These are phyloP conservation scores for Theobroma cacao DNA, from an alignment of 345 rosid species.

Conservation along the genomic window DNA sequence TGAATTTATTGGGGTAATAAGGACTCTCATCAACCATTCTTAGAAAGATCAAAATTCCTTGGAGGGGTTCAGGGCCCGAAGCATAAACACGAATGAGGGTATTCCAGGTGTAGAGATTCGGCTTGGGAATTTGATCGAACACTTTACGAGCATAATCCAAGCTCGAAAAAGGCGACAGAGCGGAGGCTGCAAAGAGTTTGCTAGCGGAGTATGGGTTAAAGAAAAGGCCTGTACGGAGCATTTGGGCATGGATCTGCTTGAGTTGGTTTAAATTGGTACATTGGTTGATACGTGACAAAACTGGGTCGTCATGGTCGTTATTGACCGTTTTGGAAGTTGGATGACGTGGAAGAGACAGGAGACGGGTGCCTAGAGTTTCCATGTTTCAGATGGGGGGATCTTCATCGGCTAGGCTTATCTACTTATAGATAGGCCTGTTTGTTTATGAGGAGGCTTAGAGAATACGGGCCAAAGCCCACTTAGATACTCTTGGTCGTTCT, in stretches of 20 bases:
- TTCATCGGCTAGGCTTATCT: neutral
- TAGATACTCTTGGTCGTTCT: neutral
- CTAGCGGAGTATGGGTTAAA: conserved; percentile 49
- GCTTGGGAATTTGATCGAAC: conserved; percentile 69
- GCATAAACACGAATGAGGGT: conserved; percentile 67
- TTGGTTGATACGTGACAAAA: conserved; percentile 33
- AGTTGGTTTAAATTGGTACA: conserved; percentile 40
- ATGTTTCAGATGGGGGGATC: neutral
- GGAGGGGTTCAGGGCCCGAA: conserved; percentile 50
- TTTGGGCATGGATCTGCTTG: conserved; percentile 58
- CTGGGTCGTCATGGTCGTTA: conserved; percentile 34
- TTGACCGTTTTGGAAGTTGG: conserved; percentile 24
- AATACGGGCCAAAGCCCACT: neutral
- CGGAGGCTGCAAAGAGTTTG: conserved; percentile 44
- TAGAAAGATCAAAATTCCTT: conserved; percentile 41
- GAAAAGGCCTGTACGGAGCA: conserved; percentile 52
- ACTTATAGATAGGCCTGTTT: conserved; percentile 2
- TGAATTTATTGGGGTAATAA: conserved; percentile 51
- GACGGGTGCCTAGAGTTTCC: conserved; percentile 32
- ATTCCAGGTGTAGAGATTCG: conserved; percentile 68
- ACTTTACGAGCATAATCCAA: conserved; percentile 64
- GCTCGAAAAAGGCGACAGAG: conserved; percentile 40
- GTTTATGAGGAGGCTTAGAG: neutral
- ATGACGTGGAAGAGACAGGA: conserved; percentile 36
- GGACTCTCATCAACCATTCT: conserved; percentile 46